Base-by-base conservation (phyloP, 441 rosid species). In the Sinapis alba region DNA sequence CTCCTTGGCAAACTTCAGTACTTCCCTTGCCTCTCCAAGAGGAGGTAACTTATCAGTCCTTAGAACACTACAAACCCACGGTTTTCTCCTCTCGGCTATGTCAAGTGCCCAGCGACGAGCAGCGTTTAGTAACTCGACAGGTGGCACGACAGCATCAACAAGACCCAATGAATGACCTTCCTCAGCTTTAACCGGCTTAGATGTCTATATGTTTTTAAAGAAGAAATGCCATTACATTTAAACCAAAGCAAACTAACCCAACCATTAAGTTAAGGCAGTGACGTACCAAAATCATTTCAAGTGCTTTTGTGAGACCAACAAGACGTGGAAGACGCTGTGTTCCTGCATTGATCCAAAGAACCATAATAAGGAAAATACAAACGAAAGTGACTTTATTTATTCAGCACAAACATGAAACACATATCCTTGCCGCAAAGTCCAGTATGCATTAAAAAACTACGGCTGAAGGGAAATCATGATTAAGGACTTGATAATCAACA, bases 321-420 rank as follows among this genome's bases (percentile, higher is more conserved):
- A 96, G 98, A 68, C 99, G 98, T 1, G 99, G 99, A 84, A 96
- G 99, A 62, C 99, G 88, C 78, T 95, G 99, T 13, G 99, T 95
- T 78, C 99, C 99, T 95, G 86, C 69, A 24, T 15, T 88, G 81
- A 83, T 60, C 71, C 68, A 89, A 43, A 68, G 43, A 62, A 78
- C 15, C 51, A 13, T 78, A 32, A 47, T 72, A 8, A 54, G 56
- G 2, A 28, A 41, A 18, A 24, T 20, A 36, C 27, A 36, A 38
- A 60, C 19, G 45, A 71, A 50, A 24, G 26, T 10, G 15, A 56
- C 60, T 65, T 61, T 28, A 69, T 43, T 78, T 51, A 75, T 43
- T 63, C 19, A 41, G 64, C 53, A 34, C 62, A 58, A 30, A 63
- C 8, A 59, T 13, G 56, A 63, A 23, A 53, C 28, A 43, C 38